Evolutionary conservation across 176 grass and related monocot species (phyloP).

Genomic region (Bromus sterilis): DNA sequence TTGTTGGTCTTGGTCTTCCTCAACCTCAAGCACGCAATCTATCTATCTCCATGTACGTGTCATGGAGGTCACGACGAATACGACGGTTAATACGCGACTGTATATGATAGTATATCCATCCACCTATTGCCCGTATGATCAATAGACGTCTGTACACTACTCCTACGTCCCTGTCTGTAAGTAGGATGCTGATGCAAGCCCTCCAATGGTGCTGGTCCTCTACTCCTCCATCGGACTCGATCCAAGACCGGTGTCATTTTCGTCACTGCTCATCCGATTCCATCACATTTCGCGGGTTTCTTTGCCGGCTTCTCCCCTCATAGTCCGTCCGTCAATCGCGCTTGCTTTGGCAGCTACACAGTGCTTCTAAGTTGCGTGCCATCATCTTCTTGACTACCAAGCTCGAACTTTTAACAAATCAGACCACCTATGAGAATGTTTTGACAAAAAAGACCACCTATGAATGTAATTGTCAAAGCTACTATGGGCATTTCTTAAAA

Average conservation of each 20-base stretch:
- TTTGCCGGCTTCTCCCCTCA: background rate
- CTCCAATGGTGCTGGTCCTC: background rate
- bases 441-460: too few relatives aligned
- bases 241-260: background rate
- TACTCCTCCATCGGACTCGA: too few relatives aligned
- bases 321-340: too few relatives aligned
- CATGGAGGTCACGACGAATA: background rate
- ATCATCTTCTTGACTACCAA: too few relatives aligned
- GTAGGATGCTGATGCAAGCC: background rate
- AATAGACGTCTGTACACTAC: too few relatives aligned
- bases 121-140: too few relatives aligned
- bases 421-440: too few relatives aligned
- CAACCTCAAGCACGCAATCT: background rate
- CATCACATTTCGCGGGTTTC: background rate
- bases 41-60: background rate
- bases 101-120: background rate
- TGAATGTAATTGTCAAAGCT: too few relatives aligned
- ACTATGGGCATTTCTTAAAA: too few relatives aligned
- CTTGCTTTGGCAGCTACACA: constrained; percentile 6
- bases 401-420: too few relatives aligned
- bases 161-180: background rate
- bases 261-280: background rate
- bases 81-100: background rate
- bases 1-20: background rate
- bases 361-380: too few relatives aligned